phyloP scores from a whole-genome alignment of 1,284 basidiomycete species.

The Melampsora americana region DNA sequence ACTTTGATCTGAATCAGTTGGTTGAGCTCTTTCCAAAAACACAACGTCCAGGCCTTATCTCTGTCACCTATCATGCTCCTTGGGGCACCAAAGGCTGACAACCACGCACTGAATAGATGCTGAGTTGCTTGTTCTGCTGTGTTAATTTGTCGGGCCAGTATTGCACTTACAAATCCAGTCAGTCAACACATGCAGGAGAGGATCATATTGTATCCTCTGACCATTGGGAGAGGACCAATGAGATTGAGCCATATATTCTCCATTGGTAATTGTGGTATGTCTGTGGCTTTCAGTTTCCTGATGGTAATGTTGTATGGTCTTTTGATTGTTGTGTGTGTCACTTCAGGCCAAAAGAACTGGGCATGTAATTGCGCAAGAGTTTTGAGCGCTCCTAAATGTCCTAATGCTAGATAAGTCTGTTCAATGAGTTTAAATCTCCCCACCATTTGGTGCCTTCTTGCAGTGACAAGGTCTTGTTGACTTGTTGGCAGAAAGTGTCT shows the following conservation, averaged over 20 bases:
- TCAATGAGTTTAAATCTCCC: conserved; percentile 50
- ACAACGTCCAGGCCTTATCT: no score
- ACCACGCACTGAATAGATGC: no score
- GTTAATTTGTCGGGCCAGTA: neutral
- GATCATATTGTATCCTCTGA: conserved; percentile 8
- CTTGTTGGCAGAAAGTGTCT: no score
- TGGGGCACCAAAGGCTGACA: no score
- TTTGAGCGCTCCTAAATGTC: conserved; percentile 57
- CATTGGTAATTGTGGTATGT: conserved; percentile 17
- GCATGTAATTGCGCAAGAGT: conserved; percentile 51
- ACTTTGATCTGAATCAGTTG: no score
- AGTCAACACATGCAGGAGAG: neutral
- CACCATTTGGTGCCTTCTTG: conserved; percentile 4
- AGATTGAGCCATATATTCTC: conserved; percentile 23
- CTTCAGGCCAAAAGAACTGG: conserved; percentile 58
- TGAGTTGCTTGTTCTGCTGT: no score
- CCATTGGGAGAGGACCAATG: neutral
- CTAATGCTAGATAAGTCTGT: conserved; percentile 52
- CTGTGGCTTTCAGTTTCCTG: conserved; percentile 29
- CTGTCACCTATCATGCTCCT: no score
- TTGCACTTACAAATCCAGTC: neutral
- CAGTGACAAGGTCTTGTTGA: neutral
- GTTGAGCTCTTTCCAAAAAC: no score
- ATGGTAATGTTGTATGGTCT: conserved; percentile 11
- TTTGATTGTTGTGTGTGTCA: conserved; percentile 49